Conservation (phyloP, 1,284 basidiomycete species). For the Rhodotorula sp. region DNA sequence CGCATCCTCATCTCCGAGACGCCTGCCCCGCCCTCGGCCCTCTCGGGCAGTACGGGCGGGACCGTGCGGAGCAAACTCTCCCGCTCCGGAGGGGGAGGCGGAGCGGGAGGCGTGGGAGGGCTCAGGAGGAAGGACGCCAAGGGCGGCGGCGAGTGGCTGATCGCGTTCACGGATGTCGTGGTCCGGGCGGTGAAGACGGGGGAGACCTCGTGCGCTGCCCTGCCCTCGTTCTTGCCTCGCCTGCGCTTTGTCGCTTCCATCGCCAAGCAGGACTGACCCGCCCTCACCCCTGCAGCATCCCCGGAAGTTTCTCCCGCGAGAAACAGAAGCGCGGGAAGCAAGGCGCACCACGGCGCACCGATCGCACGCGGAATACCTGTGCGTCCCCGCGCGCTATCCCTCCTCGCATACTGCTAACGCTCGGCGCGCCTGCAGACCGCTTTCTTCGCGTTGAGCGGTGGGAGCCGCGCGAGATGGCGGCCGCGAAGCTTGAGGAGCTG, state of each 20-base stretch:
- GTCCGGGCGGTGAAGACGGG: conserved; percentile 87
- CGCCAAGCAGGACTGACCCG: conserved; percentile 59
- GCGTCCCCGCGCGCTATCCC: conserved; percentile 39
- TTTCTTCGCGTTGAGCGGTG: conserved; percentile 67
- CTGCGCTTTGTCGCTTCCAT: background rate
- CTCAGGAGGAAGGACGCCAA: background rate
- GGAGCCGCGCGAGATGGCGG: conserved; percentile 23
- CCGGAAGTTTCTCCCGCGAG: conserved; percentile 31
- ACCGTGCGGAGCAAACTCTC: background rate
- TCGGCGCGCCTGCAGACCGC: conserved; percentile 63
- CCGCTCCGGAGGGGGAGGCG: background rate
- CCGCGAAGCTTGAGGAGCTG: conserved; percentile 4
- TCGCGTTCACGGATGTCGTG: conserved; percentile 93
- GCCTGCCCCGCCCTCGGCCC: conserved; percentile 47
- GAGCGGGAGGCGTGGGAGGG: background rate
- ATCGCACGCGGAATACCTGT: conserved; percentile 74
- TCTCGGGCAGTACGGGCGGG: background rate
- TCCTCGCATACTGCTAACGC: background rate
- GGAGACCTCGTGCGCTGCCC: conserved; percentile 68
- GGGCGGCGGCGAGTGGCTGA: conserved; percentile 72
- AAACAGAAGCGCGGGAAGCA: conserved; percentile 39
- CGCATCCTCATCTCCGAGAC: conserved; percentile 83
- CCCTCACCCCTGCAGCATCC: conserved; percentile 1
- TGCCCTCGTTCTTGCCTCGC: too few species aligned
- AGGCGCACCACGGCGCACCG: conserved; percentile 55